phyloP scores from a whole-genome alignment of 768 basidiomycete species.

The Pleurotus djamor region DNA sequence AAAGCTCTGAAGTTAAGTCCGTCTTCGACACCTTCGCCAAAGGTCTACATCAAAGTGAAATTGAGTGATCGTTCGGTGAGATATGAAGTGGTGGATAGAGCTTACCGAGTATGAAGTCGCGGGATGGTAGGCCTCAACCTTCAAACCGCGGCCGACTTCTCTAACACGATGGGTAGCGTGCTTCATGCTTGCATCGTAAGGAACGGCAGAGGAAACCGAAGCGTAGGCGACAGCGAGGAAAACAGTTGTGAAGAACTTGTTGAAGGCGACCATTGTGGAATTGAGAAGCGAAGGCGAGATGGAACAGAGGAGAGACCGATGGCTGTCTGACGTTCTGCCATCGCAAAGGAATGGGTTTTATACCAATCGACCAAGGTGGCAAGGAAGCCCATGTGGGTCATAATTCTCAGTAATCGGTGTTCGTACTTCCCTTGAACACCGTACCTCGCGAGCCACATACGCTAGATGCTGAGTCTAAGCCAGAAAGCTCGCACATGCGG shows the following conservation, averaged over 20 bases:
- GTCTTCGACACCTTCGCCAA: conserved; percentile 22
- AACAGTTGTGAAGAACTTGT: conserved; percentile 24
- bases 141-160: conserved; percentile 22
- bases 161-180: conserved; percentile 28
- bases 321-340: too few species aligned
- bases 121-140: conserved; percentile 33
- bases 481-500: too few species aligned
- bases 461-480: too few species aligned
- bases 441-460: too few species aligned
- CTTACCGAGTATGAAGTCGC: conserved; percentile 30
- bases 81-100: background rate
- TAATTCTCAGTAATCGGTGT: too few species aligned
- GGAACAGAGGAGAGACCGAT: too few species aligned
- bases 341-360: too few species aligned
- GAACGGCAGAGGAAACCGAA: conserved; percentile 20
- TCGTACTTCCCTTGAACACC: too few species aligned
- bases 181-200: conserved; percentile 22
- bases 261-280: conserved; percentile 8
- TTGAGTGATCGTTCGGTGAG: background rate
- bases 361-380: too few species aligned
- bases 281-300: too few species aligned
- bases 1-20: conserved; percentile 21
- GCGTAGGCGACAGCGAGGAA: conserved; percentile 24
- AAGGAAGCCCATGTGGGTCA: too few species aligned
- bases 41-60: conserved; percentile 17